Evolutionary conservation across 345 rosid species (phyloP).

Genomic region (Clausena lansium): DNA sequence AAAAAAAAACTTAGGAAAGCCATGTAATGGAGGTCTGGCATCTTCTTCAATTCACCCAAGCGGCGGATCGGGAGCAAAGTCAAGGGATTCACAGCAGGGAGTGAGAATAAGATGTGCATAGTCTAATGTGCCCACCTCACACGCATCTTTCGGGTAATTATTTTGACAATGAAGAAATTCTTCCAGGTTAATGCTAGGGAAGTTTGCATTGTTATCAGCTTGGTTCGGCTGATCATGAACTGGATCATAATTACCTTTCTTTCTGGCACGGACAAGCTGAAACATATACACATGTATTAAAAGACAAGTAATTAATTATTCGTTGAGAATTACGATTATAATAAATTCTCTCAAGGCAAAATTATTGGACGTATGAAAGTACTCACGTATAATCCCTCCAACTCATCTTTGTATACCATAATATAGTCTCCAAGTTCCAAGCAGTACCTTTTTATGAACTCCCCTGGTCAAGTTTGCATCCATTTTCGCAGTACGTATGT

Average conservation of each 20-base stretch:
- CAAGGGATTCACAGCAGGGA: not conserved
- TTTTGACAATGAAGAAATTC: not conserved
- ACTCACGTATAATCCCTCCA: conserved; percentile 5
- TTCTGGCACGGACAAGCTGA: conserved; percentile 5
- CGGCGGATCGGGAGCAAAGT: not conserved
- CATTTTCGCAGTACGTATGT: not conserved
- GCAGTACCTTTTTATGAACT: not conserved
- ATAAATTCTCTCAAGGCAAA: not conserved
- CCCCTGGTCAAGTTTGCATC: not conserved
- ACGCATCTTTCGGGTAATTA: not conserved
- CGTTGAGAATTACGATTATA: not conserved
- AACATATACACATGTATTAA: not conserved
- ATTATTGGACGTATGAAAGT: too few species aligned
- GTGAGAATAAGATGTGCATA: not conserved
- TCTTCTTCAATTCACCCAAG: not conserved
- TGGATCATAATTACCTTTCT: not conserved
- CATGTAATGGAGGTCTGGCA: too few species aligned
- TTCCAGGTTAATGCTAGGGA: not conserved
- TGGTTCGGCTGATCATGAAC: not conserved
- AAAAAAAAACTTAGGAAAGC: too few species aligned
- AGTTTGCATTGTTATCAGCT: not conserved
- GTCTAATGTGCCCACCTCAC: not conserved
- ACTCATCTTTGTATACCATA: not conserved
- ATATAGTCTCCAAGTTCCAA: conserved; percentile 1
- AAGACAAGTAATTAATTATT: too few species aligned